Base-by-base conservation (phyloP, 495 filamentous ascomycete species). In the Xylaria palmicola region DNA sequence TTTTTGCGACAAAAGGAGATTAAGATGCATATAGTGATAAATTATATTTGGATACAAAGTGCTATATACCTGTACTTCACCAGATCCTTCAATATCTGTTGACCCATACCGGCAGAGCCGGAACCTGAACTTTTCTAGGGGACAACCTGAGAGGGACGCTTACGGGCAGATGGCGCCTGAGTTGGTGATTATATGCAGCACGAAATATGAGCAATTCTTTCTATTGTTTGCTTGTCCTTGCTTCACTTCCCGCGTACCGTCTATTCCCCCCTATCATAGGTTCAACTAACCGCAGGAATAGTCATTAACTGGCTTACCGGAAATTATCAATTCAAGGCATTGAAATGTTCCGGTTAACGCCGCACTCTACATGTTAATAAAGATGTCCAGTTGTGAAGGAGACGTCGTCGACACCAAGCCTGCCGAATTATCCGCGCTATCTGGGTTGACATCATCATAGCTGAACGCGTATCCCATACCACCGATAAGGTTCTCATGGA, bases 371-470 rank as follows among this genome's bases (percentile, higher is more conserved):
- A 8, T 27, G 19, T 62, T 62, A 10, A 62, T 40, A 8, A 20
- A 26, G 20, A 62, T 12, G 5, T 7, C 4, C 19, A 62, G 34
- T 22, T 24, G n/a, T 2, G 57, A 15, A 6, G 30, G 41, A 6
- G 15, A 24, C 43, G 37, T 19, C 19, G 36, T 27, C 19, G 45
- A 56, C 8, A 87, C 77, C 59, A 75, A 76, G 0, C 86, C 86
- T 51, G 78, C 80, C 61, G 85, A 79, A 70, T 88, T 81, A 48
- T 56, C 60, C 7, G 78, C 80, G 50, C 61, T 64, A 24, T 62
- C 63, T 1, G 74, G 69, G 34, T 68, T 73, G 9, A 79, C 76
- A 56, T 79, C 77, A 49, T 79, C 77, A 48, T 78, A 79, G 13
- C 76, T 51, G 53, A 79, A 79, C 0, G 77, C 76, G 48, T 79